Base-by-base conservation (phyloP, 106 monocot genomes). In the Dendrobium chrysotoxum region DNA sequence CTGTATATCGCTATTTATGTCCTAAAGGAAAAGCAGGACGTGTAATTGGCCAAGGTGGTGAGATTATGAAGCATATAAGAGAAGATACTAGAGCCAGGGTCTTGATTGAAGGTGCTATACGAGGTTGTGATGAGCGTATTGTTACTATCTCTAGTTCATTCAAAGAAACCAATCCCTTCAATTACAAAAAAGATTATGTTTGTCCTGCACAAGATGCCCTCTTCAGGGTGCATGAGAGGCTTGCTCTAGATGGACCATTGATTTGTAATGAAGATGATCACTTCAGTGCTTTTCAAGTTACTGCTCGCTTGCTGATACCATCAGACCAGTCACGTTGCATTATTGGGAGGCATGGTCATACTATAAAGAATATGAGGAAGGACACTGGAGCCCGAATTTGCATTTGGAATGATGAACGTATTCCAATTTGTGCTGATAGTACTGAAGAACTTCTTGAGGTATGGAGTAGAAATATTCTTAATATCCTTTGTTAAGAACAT, bases 131-230 rank as follows among this genome's bases (percentile, higher is more conserved):
- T 12, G 86, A 91, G 18, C 82, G 88, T 23, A 84, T 88, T 58
- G 77, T 91, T 65, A 91, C 80, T 3, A 88, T 91, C 42, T 88
- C 77, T 66, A 91, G 91, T 70, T 71, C 88, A 79, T 83, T 76
- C 28, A 75, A 84, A 40, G 86, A 88, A 76, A 80, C 83, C 7
- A 81, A 85, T 83, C 44, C 72, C 2, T 83, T 77, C 53, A 82
- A 76, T 13, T 85, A 87, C 47, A 82, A 76, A n/a, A 83, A 83
- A 72, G 84, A 85, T 80, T 78, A 80, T 82, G 76, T 84, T 40
- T 91, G 88, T 35, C 86, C 88, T 54, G 88, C 91, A 40, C 91
- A 88, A 86, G 86, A 88, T 88, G 91, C 91, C 72, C 82, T 91
- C 3, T 91, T 91, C 40, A 81, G 40, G 83, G 86, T 91, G 25